Base-by-base conservation (phyloP, 768 basidiomycete species). In the Polyporus arcularius region DNA sequence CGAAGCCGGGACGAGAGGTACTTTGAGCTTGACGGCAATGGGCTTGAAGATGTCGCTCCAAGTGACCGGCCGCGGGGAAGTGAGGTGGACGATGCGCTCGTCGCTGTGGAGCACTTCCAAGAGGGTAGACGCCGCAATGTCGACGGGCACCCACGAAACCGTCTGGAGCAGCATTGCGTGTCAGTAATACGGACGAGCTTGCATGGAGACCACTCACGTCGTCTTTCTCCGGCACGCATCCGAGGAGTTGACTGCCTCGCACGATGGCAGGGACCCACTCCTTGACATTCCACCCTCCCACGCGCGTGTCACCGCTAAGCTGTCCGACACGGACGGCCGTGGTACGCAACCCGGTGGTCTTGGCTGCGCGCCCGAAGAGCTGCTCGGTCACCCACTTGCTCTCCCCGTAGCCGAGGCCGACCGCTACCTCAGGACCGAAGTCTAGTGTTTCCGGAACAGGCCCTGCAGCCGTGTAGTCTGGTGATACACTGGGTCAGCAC, bases 181-280 rank as follows among this genome's bases (percentile, higher is more conserved):
- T 16, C 43, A 45, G 7, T 3, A 3, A 9, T 4, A 0, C n/a
- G n/a, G 15, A 21, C 2, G 21, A n/a, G 14, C 26, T 4, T 4
- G 15, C 11, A 21, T n/a, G 5, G 8, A 11, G 35, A 15, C 16
- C 3, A 68, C 78, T 53, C 66, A 80, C 81, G 28, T 76, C 75
- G 1, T 65, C 61, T 63, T 16, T 78, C 75, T 8, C 79, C 56
- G 16, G 58, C 66, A 47, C 74, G 72, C 10, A 76, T 47, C 53
- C 60, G 18, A 62, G 53, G 6, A 46, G 57, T 75, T 71, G n/a
- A 80, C 60, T 66, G 16, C 43, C 58, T 18, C 59, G 63, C 32
- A 67, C 72, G 8, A 82, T 68, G 40, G 75, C 72, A 21, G 82
- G 81, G n/a, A 82, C 65, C 82, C 82, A 76, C 28, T 76, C 75